Evolutionary conservation across 163 green algal species (phyloP).

Genomic region (Chloromonas sp.): DNA sequence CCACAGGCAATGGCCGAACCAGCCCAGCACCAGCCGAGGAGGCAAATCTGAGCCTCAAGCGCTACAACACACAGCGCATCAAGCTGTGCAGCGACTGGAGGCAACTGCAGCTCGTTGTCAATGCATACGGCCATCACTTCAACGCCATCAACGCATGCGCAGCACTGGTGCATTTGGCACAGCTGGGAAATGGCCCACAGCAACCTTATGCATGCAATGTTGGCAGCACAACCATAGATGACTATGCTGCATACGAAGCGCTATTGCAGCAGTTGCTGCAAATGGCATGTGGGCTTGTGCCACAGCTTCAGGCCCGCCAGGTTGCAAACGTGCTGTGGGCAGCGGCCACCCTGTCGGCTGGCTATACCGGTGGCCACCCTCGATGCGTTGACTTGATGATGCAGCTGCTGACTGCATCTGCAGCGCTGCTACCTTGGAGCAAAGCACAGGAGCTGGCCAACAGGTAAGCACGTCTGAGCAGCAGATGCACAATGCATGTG

Average conservation of each 20-base stretch:
- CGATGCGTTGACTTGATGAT: neutral
- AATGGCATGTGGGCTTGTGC: neutral
- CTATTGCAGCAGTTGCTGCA: conserved; percentile 3
- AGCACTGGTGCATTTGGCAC: neutral
- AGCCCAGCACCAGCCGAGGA: neutral
- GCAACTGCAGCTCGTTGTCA: neutral
- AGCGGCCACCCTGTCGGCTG: neutral
- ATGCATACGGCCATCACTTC: neutral
- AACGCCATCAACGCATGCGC: neutral
- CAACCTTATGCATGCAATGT: neutral
- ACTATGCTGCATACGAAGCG: conserved; percentile 1
- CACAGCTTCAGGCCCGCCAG: conserved; percentile 13
- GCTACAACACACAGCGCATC: conserved; percentile 3
- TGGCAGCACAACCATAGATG: neutral
- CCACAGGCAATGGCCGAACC: neutral
- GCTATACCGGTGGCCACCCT: neutral
- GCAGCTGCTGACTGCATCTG: neutral
- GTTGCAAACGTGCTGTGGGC: conserved; percentile 20
- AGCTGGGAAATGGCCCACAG: neutral
- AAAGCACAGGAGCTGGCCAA: conserved; percentile 1
- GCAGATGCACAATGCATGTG: too few species aligned
- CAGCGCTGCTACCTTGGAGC: neutral
- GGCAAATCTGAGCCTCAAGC: neutral
- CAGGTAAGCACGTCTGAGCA: neutral
- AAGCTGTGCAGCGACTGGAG: conserved; percentile 7